These are phyloP conservation scores for Calonectria pteridis DNA, from an alignment of 2,329 filamentous ascomycete genomes.

Conservation along the genomic window DNA sequence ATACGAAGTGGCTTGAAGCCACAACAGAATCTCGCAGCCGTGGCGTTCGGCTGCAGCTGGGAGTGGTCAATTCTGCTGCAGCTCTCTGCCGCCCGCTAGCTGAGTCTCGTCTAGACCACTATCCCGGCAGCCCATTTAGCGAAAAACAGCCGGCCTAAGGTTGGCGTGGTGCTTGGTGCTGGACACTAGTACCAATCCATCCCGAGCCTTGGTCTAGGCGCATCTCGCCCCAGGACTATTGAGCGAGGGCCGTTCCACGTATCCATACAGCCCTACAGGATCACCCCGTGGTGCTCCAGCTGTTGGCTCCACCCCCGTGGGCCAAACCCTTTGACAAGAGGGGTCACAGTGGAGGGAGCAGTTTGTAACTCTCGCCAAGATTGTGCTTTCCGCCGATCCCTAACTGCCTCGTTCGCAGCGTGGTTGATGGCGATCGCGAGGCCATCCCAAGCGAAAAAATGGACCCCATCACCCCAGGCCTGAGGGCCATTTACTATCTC, in stretches of 20 bases:
- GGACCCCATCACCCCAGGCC: neutral
- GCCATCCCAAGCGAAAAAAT: neutral
- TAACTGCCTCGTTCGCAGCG: neutral
- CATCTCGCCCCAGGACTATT: neutral
- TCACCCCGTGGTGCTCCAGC: neutral
- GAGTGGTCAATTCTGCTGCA: neutral
- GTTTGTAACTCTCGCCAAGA: neutral
- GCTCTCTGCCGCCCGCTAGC: neutral
- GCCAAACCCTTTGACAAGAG: neutral
- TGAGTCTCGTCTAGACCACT: neutral
- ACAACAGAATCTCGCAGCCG: neutral
- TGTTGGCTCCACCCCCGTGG: neutral
- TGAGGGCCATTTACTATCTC: slow-evolving; percentile 30
- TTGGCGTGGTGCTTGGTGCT: neutral
- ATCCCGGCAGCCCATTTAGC: neutral
- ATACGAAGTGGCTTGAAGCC: neutral
- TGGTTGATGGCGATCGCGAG: neutral
- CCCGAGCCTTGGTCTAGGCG: neutral
- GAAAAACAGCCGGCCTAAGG: neutral
- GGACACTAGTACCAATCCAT: neutral
- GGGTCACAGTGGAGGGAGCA: neutral
- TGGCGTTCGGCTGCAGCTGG: neutral
- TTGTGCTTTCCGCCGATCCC: neutral
- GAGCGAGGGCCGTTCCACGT: neutral
- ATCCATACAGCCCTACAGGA: neutral